A percentile compares a stretch with the other conserved stretches of the same genome.
These are phyloP conservation scores for Exophiala oligosperma DNA, from an alignment of 2,329 filamentous ascomycete genomes.

Conservation along the genomic window DNA sequence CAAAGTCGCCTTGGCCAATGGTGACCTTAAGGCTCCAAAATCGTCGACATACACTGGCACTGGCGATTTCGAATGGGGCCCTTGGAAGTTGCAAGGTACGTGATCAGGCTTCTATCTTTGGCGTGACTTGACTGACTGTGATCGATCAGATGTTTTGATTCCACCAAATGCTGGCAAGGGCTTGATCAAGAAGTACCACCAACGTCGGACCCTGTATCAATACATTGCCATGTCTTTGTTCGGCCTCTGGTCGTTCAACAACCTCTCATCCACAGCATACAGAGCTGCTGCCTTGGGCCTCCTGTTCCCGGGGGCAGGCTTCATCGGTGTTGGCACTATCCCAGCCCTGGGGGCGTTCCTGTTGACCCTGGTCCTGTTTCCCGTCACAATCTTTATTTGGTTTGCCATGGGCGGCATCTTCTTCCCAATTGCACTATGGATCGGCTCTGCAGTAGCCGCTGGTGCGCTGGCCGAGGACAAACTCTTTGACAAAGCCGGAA, in stretches of 20 bases:
- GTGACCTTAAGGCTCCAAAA: too few species aligned
- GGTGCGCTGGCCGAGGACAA: constrained; percentile 15
- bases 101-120: neutral
- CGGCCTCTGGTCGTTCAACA: constrained; percentile 19
- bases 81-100: too few species aligned
- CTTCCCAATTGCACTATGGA: constrained; percentile 20
- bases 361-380: constrained; percentile 17
- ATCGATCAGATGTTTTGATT: constrained; percentile 17
- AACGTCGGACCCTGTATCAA: constrained; percentile 20
- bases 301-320: constrained; percentile 19
- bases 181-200: constrained; percentile 18
- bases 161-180: constrained; percentile 20
- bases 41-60: too few species aligned
- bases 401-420: constrained; percentile 23
- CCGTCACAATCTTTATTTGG: constrained; percentile 21
- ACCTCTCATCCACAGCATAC: constrained; percentile 16
- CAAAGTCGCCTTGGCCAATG: too few species aligned
- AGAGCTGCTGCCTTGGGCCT: constrained; percentile 10
- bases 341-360: constrained; percentile 14
- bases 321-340: constrained; percentile 18
- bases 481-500: constrained; percentile 9
- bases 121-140: neutral
- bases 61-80: too few species aligned
- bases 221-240: constrained; percentile 15
- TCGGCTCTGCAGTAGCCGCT: constrained; percentile 12